Percentiles rank a stretch among this genome's conserved stretches.
Evolutionary conservation across 805 yeast species (phyloP).

Genomic region (Kodamaea neixiangensis): DNA sequence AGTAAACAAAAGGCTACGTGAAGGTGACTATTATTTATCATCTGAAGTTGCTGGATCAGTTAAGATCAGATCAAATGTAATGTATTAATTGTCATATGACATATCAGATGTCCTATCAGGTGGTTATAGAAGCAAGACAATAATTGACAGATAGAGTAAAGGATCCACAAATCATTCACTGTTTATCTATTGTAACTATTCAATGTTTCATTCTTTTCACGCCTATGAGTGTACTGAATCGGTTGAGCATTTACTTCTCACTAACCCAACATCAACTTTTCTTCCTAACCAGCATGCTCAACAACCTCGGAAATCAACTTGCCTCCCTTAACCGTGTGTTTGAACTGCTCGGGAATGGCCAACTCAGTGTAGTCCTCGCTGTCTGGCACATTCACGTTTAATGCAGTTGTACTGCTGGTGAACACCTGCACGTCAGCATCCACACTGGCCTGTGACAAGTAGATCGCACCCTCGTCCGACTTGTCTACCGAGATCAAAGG

Average conservation of each 20-base stretch:
- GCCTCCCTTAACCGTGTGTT: slow-evolving; percentile 66
- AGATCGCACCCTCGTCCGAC: slow-evolving; percentile 81
- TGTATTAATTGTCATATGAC: no score
- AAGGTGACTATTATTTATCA: no score
- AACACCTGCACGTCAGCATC: slow-evolving; percentile 65
- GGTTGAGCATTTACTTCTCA: no score
- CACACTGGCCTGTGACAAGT: slow-evolving; percentile 71
- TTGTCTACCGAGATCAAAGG: slow-evolving; percentile 89
- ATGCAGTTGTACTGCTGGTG: slow-evolving; percentile 81
- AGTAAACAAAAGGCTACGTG: no score
- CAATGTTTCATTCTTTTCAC: neutral
- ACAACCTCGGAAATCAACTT: slow-evolving; percentile 70
- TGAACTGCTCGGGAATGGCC: slow-evolving; percentile 90
- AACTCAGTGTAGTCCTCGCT: slow-evolving; percentile 73
- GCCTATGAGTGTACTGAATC: neutral
- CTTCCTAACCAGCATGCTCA: slow-evolving; percentile 71
- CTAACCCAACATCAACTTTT: neutral
- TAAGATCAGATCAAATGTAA: no score
- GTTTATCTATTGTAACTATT: neutral
- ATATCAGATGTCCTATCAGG: no score
- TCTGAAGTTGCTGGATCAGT: no score
- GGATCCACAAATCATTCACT: no score
- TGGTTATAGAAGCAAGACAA: no score
- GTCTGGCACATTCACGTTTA: slow-evolving; percentile 83
- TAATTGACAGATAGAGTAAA: no score